Evolutionary conservation across 495 filamentous ascomycete genomes (phyloP).

Genomic region (Parmelia sp.): DNA sequence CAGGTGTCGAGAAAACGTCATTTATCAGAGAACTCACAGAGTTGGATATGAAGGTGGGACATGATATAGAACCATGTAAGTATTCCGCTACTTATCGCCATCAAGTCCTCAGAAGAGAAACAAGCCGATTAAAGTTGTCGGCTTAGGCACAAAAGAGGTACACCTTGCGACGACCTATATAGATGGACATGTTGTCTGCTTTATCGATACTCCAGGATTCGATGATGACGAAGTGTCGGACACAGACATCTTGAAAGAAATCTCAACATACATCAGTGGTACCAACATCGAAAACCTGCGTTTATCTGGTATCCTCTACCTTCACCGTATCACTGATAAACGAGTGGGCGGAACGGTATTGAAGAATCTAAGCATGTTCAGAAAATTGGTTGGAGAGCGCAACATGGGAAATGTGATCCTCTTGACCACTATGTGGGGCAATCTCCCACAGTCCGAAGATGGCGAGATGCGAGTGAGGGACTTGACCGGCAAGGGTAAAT

Average conservation of each 20-base stretch:
- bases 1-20: background rate
- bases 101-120: background rate
- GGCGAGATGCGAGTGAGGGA: background rate
- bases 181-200: background rate
- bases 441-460: background rate
- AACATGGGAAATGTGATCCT: slow-evolving; percentile 38
- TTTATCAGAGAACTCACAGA: background rate
- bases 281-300: slow-evolving; percentile 13
- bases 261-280: slow-evolving; percentile 31
- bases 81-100: no score
- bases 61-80: background rate
- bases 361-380: slow-evolving; percentile 41
- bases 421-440: slow-evolving; percentile 40
- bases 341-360: slow-evolving; percentile 36
- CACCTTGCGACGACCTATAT: background rate
- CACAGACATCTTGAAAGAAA: slow-evolving; percentile 34
- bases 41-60: background rate
- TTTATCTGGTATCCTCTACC: slow-evolving; percentile 35
- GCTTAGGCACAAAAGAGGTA: background rate
- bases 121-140: background rate
- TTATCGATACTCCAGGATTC: slow-evolving; percentile 1
- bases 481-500: background rate
- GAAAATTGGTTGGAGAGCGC: slow-evolving; percentile 37
- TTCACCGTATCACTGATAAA: slow-evolving; percentile 41
- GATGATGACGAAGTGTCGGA: slow-evolving; percentile 25